Base-by-base conservation (phyloP, 192 early-diverging fungal species). In the Funneliformis geosporum region DNA sequence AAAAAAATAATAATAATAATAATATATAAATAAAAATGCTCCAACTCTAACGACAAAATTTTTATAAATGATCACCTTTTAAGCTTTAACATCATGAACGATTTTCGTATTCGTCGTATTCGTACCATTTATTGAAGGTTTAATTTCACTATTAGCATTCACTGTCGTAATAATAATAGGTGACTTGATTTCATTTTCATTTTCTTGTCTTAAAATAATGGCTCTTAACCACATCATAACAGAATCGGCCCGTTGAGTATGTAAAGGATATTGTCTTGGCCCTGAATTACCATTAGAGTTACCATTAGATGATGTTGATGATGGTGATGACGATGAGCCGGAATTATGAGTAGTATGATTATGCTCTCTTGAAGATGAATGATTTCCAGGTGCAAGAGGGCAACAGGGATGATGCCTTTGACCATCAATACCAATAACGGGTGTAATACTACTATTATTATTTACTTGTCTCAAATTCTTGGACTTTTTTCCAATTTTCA, bases 351-450 rank as follows among this genome's bases (percentile, higher is more conserved):
- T 5, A 68, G 40, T 42, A 39, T 42, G 14, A 39, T 39, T 42
- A 42, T 40, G 27, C 18, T 68, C 66, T 39, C 40, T 68, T 39
- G n/a, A 38, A 39, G 73, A 39, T 55, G 33, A 28, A 75, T 75
- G 59, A 55, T 75, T 75, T 28, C 73, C 73, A n/a, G 73, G 73
- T 55, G 73, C 73, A 40, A 75, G 73, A 46, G 73, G 73, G 33
- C 73, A 75, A 75, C 73, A 75, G 12, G 73, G 73, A 75, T 75
- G 73, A 61, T 75, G 73, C 21, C 47, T 75, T 25, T 75, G 73
- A 8, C 73, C 73, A 61, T 75, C 73, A 40, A 75, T 75, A 28
- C 73, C 73, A 16, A 75, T 75, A 75, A 75, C 50, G 18, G 73
- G 73, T 38, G 50, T 18, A 60, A 75, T 25, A 61, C 16, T 33